Percentiles rank a stretch among this genome's conserved stretches.
These are phyloP conservation scores for Alternaria atra DNA, from an alignment of 2,329 filamentous ascomycete species.

Conservation along the genomic window DNA sequence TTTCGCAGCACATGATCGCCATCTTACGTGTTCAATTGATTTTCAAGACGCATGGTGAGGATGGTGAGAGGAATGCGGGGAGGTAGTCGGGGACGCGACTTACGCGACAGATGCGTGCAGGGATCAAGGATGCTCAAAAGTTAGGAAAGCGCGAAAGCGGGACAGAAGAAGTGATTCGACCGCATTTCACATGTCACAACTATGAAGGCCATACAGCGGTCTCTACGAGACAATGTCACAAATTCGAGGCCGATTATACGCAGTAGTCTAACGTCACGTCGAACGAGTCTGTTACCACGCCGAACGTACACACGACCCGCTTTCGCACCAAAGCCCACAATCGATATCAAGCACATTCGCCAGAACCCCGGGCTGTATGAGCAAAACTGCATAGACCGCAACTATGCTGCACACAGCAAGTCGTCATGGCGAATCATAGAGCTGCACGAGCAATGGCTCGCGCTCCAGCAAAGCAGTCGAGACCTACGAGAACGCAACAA, in stretches of 20 bases:
- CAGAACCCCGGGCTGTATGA: conserved; percentile 82
- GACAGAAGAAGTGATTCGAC: conserved; percentile 3
- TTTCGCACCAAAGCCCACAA: conserved; percentile 77
- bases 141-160: conserved; percentile 14
- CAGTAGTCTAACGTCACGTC: background rate
- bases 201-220: conserved; percentile 24
- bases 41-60: background rate
- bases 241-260: conserved; percentile 18
- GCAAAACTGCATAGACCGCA: conserved; percentile 83
- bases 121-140: conserved; percentile 22
- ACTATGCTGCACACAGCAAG: conserved; percentile 70
- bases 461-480: conserved; percentile 67
- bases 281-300: conserved; percentile 48
- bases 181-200: background rate
- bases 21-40: background rate
- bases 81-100: conserved; percentile 1
- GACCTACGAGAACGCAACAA: conserved; percentile 73
- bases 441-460: conserved; percentile 57
- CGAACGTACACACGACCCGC: conserved; percentile 65
- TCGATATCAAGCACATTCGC: conserved; percentile 91
- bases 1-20: background rate
- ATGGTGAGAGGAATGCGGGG: conserved; percentile 1
- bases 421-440: conserved; percentile 64
- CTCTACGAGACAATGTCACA: conserved; percentile 26
- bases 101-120: conserved; percentile 15